Evolutionary conservation across 2,329 filamentous ascomycete species (phyloP).

Genomic region (Epichloe sibirici): DNA sequence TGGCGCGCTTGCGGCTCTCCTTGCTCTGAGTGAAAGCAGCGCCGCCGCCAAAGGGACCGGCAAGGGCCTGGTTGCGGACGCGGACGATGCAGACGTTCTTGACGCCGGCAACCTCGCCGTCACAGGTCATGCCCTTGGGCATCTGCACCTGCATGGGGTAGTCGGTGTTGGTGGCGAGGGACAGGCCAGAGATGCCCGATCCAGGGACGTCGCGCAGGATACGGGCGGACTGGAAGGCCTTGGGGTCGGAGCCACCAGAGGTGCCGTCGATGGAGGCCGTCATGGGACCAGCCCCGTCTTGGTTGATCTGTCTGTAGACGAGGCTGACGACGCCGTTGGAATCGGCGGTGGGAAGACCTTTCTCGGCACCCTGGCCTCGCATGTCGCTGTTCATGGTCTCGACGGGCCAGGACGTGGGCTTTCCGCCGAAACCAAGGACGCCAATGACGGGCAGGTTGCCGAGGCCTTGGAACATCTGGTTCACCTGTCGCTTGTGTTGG

Average conservation of each 20-base stretch:
- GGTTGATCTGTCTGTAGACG: constrained; percentile 3
- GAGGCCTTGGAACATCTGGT: constrained; percentile 15
- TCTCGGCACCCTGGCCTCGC: neutral
- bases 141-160: constrained; percentile 2
- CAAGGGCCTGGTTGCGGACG: constrained; percentile 3
- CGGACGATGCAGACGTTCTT: constrained; percentile 6
- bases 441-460: neutral
- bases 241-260: constrained; percentile 1
- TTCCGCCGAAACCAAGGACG: neutral
- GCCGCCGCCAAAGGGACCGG: constrained; percentile 6
- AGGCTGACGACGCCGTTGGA: neutral
- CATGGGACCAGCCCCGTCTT: constrained; percentile 4
- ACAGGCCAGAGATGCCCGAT: constrained; percentile 1
- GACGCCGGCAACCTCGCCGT: constrained; percentile 6
- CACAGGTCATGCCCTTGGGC: constrained; percentile 1
- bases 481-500: constrained; percentile 17
- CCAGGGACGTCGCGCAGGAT: constrained; percentile 1
- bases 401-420: neutral
- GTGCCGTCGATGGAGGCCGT: constrained; percentile 2
- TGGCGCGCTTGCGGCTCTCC: constrained; percentile 2
- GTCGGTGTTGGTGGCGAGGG: constrained; percentile 2
- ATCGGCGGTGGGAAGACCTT: constrained; percentile 2
- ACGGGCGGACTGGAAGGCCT: constrained; percentile 1
- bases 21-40: constrained; percentile 5
- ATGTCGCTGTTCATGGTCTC: constrained; percentile 2